These are phyloP conservation scores for Globisporangium polare DNA, from an alignment of 352 stramenopile species.

Conservation along the genomic window DNA sequence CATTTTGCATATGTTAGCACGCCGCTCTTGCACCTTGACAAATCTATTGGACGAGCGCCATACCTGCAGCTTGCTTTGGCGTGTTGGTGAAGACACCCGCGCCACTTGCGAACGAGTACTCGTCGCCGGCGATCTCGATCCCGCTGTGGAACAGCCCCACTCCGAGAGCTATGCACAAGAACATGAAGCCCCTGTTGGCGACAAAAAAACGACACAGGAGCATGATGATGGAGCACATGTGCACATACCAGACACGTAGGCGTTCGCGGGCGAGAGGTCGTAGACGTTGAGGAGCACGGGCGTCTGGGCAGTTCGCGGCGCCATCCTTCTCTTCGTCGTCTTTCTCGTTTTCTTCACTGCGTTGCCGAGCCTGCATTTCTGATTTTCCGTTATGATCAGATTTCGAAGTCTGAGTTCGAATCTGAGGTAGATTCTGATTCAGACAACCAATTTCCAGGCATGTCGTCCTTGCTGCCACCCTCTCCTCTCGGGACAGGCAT, in stretches of 20 bases:
- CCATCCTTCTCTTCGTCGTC: slow-evolving; percentile 28
- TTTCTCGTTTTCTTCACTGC: background rate
- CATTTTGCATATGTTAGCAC: background rate
- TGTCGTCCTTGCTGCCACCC: no score
- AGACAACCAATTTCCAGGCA: no score
- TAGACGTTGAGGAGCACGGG: slow-evolving; percentile 90
- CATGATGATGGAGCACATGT: slow-evolving; percentile 8
- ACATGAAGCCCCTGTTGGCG: slow-evolving; percentile 15
- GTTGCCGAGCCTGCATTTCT: background rate
- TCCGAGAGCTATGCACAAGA: slow-evolving; percentile 41
- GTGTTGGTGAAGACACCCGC: slow-evolving; percentile 86
- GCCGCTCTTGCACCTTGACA: background rate
- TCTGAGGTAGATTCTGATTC: no score
- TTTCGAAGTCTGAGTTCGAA: background rate
- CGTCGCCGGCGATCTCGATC: slow-evolving; percentile 88
- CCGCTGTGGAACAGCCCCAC: slow-evolving; percentile 91
- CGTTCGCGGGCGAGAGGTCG: slow-evolving; percentile 90
- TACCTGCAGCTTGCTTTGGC: slow-evolving; percentile 65
- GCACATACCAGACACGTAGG: slow-evolving; percentile 70
- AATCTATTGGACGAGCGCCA: background rate
- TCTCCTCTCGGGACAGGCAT: no score
- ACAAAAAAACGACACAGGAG: background rate
- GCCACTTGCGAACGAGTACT: slow-evolving; percentile 92
- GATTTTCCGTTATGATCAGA: background rate
- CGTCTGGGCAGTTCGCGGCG: slow-evolving; percentile 41